phyloP scores from a whole-genome alignment of 441 rosid genomes.

The Heliophila coronopifolia region DNA sequence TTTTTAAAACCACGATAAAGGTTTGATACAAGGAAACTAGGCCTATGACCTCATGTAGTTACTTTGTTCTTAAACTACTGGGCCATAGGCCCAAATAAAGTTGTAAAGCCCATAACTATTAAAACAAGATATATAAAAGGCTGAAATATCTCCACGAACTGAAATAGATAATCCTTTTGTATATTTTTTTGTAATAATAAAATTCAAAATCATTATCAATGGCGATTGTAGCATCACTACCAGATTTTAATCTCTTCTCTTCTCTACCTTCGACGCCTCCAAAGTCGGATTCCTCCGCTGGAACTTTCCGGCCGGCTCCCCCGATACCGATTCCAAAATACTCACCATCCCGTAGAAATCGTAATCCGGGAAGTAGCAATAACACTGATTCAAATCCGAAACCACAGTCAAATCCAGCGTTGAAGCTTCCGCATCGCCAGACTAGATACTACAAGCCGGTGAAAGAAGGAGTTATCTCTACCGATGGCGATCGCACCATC shows the following conservation, averaged over 20 bases:
- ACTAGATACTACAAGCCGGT: constrained; percentile 72
- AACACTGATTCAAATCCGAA: constrained; percentile 9
- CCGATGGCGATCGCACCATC: constrained; percentile 68
- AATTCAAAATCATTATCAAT: too few species aligned
- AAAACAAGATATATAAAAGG: too few species aligned
- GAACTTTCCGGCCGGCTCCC: constrained; percentile 29
- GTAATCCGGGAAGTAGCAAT: constrained; percentile 21
- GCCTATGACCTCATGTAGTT: too few species aligned
- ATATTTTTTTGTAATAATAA: too few species aligned
- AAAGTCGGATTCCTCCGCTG: constrained; percentile 28
- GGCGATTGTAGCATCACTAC: constrained; percentile 48
- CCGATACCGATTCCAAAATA: constrained; percentile 65
- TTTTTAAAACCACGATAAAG: too few species aligned
- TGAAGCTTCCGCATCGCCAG: constrained; percentile 55
- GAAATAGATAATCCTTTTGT: too few species aligned
- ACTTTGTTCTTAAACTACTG: too few species aligned
- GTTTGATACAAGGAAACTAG: too few species aligned
- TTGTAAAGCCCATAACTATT: too few species aligned
- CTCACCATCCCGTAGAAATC: constrained; percentile 35
- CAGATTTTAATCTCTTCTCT: constrained; percentile 56
- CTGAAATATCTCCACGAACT: too few species aligned
- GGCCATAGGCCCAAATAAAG: too few species aligned
- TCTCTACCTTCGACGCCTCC: constrained; percentile 56
- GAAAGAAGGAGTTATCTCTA: constrained; percentile 44
- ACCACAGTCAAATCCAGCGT: constrained; percentile 38